A percentile compares a stretch with the other conserved stretches of the same genome.
Conservation (phyloP, 2,329 filamentous ascomycete species). For the Diaporthe citriasiana region DNA sequence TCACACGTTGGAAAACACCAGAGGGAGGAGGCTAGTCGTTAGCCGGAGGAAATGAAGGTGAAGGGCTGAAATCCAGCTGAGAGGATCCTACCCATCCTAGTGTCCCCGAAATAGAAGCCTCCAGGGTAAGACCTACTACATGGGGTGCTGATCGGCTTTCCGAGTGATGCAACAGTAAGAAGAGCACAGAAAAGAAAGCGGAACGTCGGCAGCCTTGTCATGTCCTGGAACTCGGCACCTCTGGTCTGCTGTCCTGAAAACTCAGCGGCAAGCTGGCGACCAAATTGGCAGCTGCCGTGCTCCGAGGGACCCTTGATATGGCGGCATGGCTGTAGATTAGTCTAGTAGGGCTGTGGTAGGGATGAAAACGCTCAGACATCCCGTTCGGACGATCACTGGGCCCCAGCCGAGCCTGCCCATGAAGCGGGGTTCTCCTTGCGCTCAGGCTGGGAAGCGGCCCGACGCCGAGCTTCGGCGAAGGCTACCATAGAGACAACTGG, state of each 20-base stretch:
- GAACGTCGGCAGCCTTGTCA: not conserved
- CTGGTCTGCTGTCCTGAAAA: not conserved
- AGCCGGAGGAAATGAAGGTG: slow-evolving; percentile 17
- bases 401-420: slow-evolving; percentile 5
- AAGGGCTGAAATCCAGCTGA: slow-evolving; percentile 37
- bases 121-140: slow-evolving; percentile 19
- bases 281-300: not conserved
- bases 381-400: slow-evolving; percentile 30
- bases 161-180: not conserved
- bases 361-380: slow-evolving; percentile 9
- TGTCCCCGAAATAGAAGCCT: slow-evolving; percentile 22
- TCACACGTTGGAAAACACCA: slow-evolving; percentile 27
- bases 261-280: not conserved
- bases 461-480: slow-evolving; percentile 29
- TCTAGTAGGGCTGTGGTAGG: slow-evolving; percentile 32
- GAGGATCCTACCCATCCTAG: slow-evolving; percentile 36
- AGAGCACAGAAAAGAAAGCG: not conserved
- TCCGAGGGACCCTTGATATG: slow-evolving; percentile 7
- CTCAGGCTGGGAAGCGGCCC: slow-evolving; percentile 27
- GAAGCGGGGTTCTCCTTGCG: slow-evolving; percentile 32
- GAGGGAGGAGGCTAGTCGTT: slow-evolving; percentile 20
- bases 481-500: not conserved
- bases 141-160: slow-evolving; percentile 13
- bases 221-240: not conserved
- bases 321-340: not conserved